phyloP scores from a whole-genome alignment of 176 grass and related monocot genomes.

The Oryza officinalis region DNA sequence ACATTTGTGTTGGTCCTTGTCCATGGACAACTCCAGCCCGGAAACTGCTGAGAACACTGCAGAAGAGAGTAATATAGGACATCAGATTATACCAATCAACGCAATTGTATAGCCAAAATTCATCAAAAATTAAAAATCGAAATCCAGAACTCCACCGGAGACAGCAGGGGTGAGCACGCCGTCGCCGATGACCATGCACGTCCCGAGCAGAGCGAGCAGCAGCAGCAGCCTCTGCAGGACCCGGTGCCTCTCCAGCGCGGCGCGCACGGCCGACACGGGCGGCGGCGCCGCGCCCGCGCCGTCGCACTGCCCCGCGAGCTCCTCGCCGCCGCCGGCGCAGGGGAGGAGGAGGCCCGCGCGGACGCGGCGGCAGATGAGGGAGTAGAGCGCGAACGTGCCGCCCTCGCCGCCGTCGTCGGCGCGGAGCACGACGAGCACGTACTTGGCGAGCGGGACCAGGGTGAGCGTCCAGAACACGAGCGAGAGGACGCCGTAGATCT shows the following conservation, averaged over 20 bases:
- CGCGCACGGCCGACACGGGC: conserved; percentile 33
- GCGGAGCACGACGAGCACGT: conserved; percentile 84
- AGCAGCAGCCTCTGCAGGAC: conserved; percentile 72
- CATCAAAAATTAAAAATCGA: background rate
- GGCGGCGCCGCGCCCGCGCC: background rate
- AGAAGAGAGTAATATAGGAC: conserved; percentile 7
- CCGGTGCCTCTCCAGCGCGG: conserved; percentile 59
- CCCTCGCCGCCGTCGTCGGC: conserved; percentile 91
- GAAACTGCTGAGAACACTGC: conserved; percentile 94
- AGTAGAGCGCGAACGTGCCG: conserved; percentile 97
- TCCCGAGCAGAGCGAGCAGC: conserved; percentile 76
- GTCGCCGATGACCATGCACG: conserved; percentile 95
- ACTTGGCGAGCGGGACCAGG: conserved; percentile 78
- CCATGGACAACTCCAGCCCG: conserved; percentile 74
- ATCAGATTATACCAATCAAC: conserved; percentile 2
- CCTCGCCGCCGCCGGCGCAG: conserved; percentile 34
- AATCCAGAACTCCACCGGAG: conserved; percentile 51
- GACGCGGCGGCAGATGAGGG: conserved; percentile 77
- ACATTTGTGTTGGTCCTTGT: conserved; percentile 81
- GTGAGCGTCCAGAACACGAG: conserved; percentile 99
- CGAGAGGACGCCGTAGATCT: conserved; percentile 95
- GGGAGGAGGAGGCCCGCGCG: conserved; percentile 56
- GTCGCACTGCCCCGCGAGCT: conserved; percentile 15
- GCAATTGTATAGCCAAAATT: background rate
- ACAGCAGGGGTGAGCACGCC: conserved; percentile 91